Evolutionary conservation across 2,329 filamentous ascomycete species (phyloP), one percentile per base, ranked within the genome.

Genomic region (Ceratocystis lukuohia): DNA sequence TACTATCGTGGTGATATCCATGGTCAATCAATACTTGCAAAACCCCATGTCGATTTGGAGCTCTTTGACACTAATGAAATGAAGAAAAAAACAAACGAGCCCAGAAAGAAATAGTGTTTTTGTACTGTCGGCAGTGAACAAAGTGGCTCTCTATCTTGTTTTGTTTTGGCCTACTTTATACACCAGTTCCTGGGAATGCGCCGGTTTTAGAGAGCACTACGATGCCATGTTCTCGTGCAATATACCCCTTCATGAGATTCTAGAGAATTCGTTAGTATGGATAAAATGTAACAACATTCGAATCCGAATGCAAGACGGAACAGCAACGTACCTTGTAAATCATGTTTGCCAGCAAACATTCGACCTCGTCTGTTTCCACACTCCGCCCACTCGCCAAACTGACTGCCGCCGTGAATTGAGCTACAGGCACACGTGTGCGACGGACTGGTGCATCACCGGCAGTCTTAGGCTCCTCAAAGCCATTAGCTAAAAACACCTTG

Each of bases 241-340:
- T 99, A 76, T 99, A 99, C 50, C 95, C 94, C 77, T 97, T 99
- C 89, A 99, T 96, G 28, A 94, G 80, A 68, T 88, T 89, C 91
- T 96, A 68, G 17, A 37, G 2, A 45, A 17, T 6, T 15, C 12
- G 57, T 65, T 20, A 59, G 41, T n/a, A 10, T 33, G 30, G 37
- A 15, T 15, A 15, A 41, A 41, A 41, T 12, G 3, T 4, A 41
- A 41, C 37, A 41, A 41, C 37, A 41, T 41, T 10, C 3, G 10
- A 15, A 4, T 41, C 37, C 48, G 46, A 41, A 48, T 6, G 15
- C 22, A 8, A 12, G 15, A 20, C 56, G 33, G 12, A n/a, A 20
- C 12, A n/a, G 41, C 53, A 61, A 71, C 76, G 70, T 76, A 96
- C 93, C 85, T 97, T 99, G 80, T 97, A 99, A 69, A 99, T 96